Evolutionary conservation across 345 rosid genomes (phyloP).

Genomic region (Heritiera fomes): DNA sequence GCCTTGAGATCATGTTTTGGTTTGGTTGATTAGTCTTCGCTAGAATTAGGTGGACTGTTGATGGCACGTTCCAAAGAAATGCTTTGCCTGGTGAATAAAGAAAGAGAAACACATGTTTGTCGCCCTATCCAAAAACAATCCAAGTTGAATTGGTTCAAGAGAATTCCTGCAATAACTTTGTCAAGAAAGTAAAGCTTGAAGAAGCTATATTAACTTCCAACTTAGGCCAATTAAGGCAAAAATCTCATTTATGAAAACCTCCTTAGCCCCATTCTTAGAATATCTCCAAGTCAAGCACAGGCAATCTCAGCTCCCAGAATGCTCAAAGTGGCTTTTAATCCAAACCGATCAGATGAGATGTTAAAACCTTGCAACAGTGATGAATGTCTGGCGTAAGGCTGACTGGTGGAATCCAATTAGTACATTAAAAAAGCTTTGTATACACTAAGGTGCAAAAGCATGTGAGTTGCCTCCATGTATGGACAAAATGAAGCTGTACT

Average conservation of each 20-base stretch:
- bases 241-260: background rate
- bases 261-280: background rate
- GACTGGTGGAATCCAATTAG: background rate
- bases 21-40: background rate
- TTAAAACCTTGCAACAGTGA: background rate
- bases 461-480: conserved; percentile 6
- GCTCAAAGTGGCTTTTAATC: background rate
- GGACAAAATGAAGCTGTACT: background rate
- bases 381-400: conserved; percentile 7
- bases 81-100: background rate
- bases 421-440: background rate
- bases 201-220: background rate
- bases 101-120: background rate
- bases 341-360: background rate
- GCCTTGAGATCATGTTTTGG: background rate
- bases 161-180: background rate
- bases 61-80: background rate
- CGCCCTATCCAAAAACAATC: background rate
- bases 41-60: background rate
- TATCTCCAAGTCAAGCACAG: background rate
- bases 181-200: background rate
- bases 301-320: background rate
- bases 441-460: background rate
- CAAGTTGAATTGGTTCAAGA: background rate
- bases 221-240: background rate